A percentile compares a stretch with the other conserved stretches of the same genome.
These are phyloP conservation scores for Thalia dealbata DNA, from an alignment of 176 grass and related monocot species.

Conservation along the genomic window DNA sequence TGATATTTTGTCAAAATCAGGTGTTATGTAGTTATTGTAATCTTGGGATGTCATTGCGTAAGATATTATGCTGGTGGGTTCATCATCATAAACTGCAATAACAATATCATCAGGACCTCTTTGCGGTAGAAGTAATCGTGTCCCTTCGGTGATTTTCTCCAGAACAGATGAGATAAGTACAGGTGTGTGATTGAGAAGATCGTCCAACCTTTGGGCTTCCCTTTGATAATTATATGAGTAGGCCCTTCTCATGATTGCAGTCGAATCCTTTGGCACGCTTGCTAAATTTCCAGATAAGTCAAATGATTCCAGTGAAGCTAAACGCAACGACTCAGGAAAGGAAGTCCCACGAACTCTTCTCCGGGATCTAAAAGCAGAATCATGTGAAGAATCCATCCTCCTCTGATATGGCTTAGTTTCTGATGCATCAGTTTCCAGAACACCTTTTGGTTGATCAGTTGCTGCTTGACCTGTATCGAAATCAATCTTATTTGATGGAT, in stretches of 20 bases:
- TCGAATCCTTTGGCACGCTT: slow-evolving; percentile 30
- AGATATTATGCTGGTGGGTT: slow-evolving; percentile 74
- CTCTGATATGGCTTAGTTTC: slow-evolving; percentile 36
- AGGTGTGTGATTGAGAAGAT: slow-evolving; percentile 35
- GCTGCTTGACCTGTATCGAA: slow-evolving; percentile 53
- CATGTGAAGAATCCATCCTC: slow-evolving; percentile 61
- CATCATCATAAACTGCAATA: slow-evolving; percentile 83
- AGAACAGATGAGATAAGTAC: slow-evolving; percentile 40
- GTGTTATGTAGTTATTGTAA: slow-evolving; percentile 42
- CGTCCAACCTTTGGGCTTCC: slow-evolving; percentile 43
- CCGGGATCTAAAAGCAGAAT: slow-evolving; percentile 43
- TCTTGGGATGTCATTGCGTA: slow-evolving; percentile 66
- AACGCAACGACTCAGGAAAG: slow-evolving; percentile 37
- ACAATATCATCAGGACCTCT: slow-evolving; percentile 35
- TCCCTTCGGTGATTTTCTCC: slow-evolving; percentile 48
- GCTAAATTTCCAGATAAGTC: slow-evolving; percentile 48
- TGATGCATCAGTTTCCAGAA: slow-evolving; percentile 28
- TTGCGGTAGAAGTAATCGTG: slow-evolving; percentile 61
- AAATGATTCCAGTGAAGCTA: slow-evolving; percentile 30
- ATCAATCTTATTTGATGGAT: slow-evolving; percentile 88
- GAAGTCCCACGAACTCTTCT: slow-evolving; percentile 39
- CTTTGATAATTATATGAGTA: slow-evolving; percentile 63
- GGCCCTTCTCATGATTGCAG: slow-evolving; percentile 59
- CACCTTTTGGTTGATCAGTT: slow-evolving; percentile 25
- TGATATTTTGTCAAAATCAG: slow-evolving; percentile 15